Evolutionary conservation across 2,329 filamentous ascomycete genomes (phyloP).

Genomic region (Cordyceps cateniannulata): DNA sequence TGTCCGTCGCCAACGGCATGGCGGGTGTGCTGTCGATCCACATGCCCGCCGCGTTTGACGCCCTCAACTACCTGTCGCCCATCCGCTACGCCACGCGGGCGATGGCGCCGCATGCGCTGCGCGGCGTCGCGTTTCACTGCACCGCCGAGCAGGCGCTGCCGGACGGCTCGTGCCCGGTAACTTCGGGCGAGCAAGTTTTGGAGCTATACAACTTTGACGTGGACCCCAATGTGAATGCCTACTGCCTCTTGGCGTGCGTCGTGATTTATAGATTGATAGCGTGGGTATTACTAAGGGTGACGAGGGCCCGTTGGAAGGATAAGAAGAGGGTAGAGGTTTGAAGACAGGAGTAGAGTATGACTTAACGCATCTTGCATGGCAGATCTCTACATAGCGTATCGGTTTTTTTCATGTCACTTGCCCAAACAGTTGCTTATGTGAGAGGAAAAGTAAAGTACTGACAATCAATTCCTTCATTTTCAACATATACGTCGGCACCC

Average conservation of each 20-base stretch:
- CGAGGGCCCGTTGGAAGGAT: conserved; percentile 46
- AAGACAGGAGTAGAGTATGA: no score
- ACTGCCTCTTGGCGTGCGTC: conserved; percentile 55
- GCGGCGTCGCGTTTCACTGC: conserved; percentile 58
- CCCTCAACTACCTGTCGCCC: conserved; percentile 65
- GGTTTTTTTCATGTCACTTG: no score
- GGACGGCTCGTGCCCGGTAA: conserved; percentile 56
- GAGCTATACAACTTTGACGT: conserved; percentile 60
- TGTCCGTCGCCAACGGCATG: conserved; percentile 66
- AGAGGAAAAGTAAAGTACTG: no score
- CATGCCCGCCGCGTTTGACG: conserved; percentile 59
- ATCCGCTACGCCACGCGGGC: conserved; percentile 64
- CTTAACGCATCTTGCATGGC: no score
- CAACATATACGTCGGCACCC: not conserved
- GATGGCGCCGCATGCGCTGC: conserved; percentile 58
- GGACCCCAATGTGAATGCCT: conserved; percentile 53
- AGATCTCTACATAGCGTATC: no score
- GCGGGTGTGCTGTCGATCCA: conserved; percentile 64
- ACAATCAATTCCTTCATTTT: not conserved
- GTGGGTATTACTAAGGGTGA: conserved; percentile 49
- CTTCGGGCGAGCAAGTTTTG: conserved; percentile 60
- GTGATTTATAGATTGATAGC: conserved; percentile 61
- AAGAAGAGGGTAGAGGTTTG: conserved; percentile 13
- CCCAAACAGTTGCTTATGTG: no score
- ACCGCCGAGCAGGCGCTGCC: conserved; percentile 51